Evolutionary conservation across 768 basidiomycete genomes (phyloP), one percentile per base, ranked within the genome.

Genomic region (Agaricus bisporus): DNA sequence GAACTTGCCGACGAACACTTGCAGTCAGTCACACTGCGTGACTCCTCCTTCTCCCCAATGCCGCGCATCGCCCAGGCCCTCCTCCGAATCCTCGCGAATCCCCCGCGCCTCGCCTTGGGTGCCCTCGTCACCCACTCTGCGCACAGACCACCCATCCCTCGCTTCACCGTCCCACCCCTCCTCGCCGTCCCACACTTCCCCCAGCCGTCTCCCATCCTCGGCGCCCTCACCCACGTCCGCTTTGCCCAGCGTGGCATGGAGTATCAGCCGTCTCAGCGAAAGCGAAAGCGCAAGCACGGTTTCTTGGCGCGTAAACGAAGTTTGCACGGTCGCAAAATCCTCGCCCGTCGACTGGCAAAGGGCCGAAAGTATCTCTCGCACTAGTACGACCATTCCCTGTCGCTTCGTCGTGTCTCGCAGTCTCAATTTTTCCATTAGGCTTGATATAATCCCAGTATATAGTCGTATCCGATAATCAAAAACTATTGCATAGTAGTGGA

Each of bases 231-330:
- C 29, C 82, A 85, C 60, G 69, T 78, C 38, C 84, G 93, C 6
- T 83, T 78, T 64, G 74, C 74, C 28, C 78, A 86, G 26, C 80
- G 82, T 41, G 95, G 95, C 41, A 80, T 82, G n/a, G 91, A 95
- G 69, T 98, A 98, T 62, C 95, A 98, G 66, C 95, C 95, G n/a
- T 92, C 89, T 0, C 93, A 95, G 68, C 80, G 94, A 39, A 90
- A 89, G 64, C 74, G 95, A 60, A 98, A 98, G 75, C 79, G 92
- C 61, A 92, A 87, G 66, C 89, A 91, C 64, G 95, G 95, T 5
- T 98, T 95, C 68, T 77, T 98, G 32, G 80, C 86, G 0, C 73
- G 94, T 55, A 83, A 86, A 67, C 77, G 78, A 60, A 81, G 76
- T 8, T 76, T 79, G 20, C 73, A 79, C 35, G 93, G 92, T 2